Percentiles rank a stretch among this genome's conserved stretches.
Conservation (phyloP, 106 monocot species). For the Acanthochlamys bracteata region DNA sequence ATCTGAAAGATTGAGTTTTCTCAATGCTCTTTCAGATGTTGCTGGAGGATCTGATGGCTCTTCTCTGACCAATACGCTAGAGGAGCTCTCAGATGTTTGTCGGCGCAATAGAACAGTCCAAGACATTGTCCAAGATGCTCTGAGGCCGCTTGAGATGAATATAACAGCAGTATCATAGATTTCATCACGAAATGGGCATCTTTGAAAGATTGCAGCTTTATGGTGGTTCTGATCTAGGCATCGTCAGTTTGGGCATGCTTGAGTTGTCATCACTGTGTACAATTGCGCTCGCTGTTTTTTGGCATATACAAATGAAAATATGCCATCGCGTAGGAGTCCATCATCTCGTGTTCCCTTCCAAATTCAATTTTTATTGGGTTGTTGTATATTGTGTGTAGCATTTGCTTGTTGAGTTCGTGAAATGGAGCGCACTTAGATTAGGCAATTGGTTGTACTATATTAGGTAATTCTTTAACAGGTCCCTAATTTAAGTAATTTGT, state of each 20-base stretch:
- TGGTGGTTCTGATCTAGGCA: background rate
- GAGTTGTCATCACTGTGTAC: background rate
- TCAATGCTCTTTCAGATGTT: constrained; percentile 52
- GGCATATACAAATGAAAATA: too few species aligned
- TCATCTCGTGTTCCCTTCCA: too few species aligned
- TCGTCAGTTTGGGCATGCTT: background rate
- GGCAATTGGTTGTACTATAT: too few species aligned
- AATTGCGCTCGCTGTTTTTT: too few species aligned
- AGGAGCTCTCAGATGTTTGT: constrained; percentile 90
- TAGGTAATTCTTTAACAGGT: too few species aligned
- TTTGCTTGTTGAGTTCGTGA: too few species aligned
- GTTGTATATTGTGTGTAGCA: too few species aligned
- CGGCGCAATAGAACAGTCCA: constrained; percentile 72
- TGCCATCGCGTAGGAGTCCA: too few species aligned
- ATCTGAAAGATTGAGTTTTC: constrained; percentile 49
- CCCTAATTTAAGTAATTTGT: too few species aligned
- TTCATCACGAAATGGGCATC: too few species aligned
- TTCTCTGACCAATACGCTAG: constrained; percentile 37
- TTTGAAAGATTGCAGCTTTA: background rate
- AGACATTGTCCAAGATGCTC: constrained; percentile 86
- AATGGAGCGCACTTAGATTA: too few species aligned
- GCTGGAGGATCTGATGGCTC: constrained; percentile 42
- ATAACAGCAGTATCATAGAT: constrained; percentile 29
- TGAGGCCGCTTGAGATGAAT: constrained; percentile 81
- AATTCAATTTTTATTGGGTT: too few species aligned